A percentile compares a stretch with the other conserved stretches of the same genome.
Evolutionary conservation across 139 green algal genomes (phyloP).

Genomic region (Tetratostichococcus sp.): DNA sequence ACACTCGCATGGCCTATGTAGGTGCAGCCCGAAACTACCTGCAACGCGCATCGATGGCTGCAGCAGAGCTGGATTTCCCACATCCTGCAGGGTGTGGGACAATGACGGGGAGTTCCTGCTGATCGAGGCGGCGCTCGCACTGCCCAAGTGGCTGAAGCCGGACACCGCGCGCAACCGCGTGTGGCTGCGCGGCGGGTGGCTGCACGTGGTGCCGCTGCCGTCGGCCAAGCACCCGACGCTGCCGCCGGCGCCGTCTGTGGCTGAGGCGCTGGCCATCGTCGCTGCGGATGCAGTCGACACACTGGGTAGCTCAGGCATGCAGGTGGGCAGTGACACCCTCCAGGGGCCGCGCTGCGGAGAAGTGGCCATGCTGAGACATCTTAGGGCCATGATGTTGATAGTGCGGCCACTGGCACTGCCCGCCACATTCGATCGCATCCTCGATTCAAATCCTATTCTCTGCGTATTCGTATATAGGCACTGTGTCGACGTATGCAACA

Average conservation of each 20-base stretch:
- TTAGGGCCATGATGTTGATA: no score
- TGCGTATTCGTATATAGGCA: no score
- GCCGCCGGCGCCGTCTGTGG: constrained; percentile 24
- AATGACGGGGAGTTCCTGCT: constrained; percentile 95
- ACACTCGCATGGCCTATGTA: no score
- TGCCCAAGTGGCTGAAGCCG: constrained; percentile 80
- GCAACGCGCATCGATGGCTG: no score
- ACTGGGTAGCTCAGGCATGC: neutral
- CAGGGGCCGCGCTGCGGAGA: no score
- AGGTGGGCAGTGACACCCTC: constrained; percentile 3
- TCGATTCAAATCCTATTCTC: no score
- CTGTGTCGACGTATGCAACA: no score
- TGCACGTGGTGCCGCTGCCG: constrained; percentile 72
- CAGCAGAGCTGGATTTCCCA: no score
- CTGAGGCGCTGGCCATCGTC: constrained; percentile 44
- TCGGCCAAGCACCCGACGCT: constrained; percentile 23
- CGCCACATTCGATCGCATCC: no score
- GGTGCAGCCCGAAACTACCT: no score
- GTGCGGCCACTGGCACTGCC: no score
- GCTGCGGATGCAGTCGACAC: constrained; percentile 11
- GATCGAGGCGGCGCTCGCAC: constrained; percentile 85
- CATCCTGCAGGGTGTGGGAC: constrained; percentile 76
- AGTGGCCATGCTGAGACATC: no score
- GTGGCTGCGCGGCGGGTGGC: constrained; percentile 55
- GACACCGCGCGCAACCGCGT: constrained; percentile 61